These are phyloP conservation scores for Suillus cothurnatus DNA, from an alignment of 768 basidiomycete genomes.

Conservation along the genomic window DNA sequence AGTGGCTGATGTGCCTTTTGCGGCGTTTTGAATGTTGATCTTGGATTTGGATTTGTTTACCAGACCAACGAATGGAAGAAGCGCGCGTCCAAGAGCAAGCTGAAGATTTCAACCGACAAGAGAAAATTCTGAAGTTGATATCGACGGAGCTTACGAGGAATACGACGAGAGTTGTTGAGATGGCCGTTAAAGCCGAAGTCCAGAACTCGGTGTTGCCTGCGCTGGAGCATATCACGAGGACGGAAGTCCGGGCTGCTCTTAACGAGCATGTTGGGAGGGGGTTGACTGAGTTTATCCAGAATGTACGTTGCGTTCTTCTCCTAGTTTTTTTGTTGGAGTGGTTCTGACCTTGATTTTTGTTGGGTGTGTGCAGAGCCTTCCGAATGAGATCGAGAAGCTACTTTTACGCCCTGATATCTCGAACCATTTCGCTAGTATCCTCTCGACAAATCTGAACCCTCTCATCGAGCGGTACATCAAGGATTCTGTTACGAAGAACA, in stretches of 20 bases:
- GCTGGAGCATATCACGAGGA: slow-evolving; percentile 79
- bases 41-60: not conserved
- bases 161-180: slow-evolving; percentile 86
- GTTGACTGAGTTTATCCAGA: slow-evolving; percentile 69
- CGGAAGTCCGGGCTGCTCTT: slow-evolving; percentile 76
- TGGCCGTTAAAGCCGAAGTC: slow-evolving; percentile 85
- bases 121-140: slow-evolving; percentile 87
- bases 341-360: slow-evolving; percentile 7
- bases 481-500: slow-evolving; percentile 70
- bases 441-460: slow-evolving; percentile 73
- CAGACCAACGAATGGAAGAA: slow-evolving; percentile 86
- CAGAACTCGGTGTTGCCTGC: slow-evolving; percentile 83
- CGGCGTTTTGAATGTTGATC: not conserved
- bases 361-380: slow-evolving; percentile 56
- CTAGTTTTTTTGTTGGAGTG: not conserved
- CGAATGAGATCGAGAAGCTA: slow-evolving; percentile 77
- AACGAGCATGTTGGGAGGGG: slow-evolving; percentile 78
- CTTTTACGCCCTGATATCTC: slow-evolving; percentile 77
- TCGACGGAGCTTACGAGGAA: slow-evolving; percentile 86
- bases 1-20: slow-evolving; percentile 32
- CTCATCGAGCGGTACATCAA: slow-evolving; percentile 82
- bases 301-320: slow-evolving; percentile 42
- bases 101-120: slow-evolving; percentile 82
- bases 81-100: slow-evolving; percentile 75
- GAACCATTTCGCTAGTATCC: slow-evolving; percentile 71